Percentiles rank a stretch among this genome's conserved stretches.
Conservation (phyloP, 2,329 filamentous ascomycete species). For the Clonostachys byssicola region DNA sequence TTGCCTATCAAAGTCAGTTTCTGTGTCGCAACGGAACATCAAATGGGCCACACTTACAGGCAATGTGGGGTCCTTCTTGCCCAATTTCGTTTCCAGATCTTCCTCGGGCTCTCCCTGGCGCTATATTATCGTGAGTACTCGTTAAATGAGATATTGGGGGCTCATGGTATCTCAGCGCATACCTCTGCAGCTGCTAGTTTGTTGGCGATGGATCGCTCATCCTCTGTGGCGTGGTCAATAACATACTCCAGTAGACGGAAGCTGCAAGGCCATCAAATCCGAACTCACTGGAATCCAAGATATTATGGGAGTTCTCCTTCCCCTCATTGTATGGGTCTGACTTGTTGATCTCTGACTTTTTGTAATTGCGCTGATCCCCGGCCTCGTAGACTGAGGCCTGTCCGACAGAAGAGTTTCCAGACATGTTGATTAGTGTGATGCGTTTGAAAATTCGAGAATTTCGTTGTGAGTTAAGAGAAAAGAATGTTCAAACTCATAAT, state of each 20-base stretch:
- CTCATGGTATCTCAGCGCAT: conserved; percentile 12
- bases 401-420: conserved; percentile 61
- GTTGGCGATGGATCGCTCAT: conserved; percentile 69
- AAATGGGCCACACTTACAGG: conserved; percentile 35
- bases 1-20: conserved; percentile 43
- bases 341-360: conserved; percentile 43
- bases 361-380: conserved; percentile 68
- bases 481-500: no score
- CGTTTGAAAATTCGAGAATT: no score
- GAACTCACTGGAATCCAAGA: conserved; percentile 66
- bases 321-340: conserved; percentile 74
- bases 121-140: conserved; percentile 45
- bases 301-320: conserved; percentile 61
- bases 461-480: no score
- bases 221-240: conserved; percentile 43
- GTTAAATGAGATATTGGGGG: conserved; percentile 42
- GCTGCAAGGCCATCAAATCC: no score
- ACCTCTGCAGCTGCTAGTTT: conserved; percentile 61
- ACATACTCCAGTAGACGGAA: background rate
- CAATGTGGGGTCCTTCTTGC: conserved; percentile 57
- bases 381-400: conserved; percentile 64
- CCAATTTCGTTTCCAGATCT: conserved; percentile 29
- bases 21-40: conserved; percentile 8
- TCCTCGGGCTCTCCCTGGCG: conserved; percentile 38
- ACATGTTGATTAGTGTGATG: conserved; percentile 13